Evolutionary conservation across 2,329 filamentous ascomycete species (phyloP).

Genomic region (Sporothrix dimorphospora): DNA sequence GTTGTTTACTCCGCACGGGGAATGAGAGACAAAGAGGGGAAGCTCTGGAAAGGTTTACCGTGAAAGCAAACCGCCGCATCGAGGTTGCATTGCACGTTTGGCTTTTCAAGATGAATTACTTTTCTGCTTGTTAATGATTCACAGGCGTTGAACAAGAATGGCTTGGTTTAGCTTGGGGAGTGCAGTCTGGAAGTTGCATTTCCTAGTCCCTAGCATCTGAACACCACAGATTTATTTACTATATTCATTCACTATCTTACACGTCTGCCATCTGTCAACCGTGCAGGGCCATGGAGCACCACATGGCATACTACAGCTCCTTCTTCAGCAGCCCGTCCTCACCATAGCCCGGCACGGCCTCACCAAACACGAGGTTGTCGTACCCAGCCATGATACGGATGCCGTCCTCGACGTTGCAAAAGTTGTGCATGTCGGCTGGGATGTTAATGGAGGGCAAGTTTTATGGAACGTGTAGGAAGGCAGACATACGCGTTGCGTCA

Average conservation of each 20-base stretch:
- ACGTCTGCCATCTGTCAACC: not conserved
- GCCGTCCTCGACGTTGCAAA: not conserved
- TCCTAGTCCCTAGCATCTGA: not conserved
- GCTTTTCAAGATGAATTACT: not conserved
- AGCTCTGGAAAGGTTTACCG: not conserved
- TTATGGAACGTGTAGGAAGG: too few species aligned
- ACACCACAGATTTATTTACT: not conserved
- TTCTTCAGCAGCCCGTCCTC: not conserved
- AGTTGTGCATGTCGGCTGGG: constrained; percentile 7
- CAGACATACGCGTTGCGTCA: not conserved
- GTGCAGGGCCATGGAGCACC: not conserved
- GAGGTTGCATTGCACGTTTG: not conserved
- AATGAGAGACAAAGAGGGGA: not conserved
- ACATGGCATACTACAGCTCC: not conserved
- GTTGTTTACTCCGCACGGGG: not conserved
- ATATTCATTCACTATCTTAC: not conserved
- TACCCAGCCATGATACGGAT: constrained; percentile 14
- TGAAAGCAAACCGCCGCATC: not conserved
- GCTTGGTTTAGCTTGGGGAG: not conserved
- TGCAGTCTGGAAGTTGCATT: not conserved
- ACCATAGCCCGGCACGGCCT: not conserved
- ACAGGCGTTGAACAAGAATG: not conserved
- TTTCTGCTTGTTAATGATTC: not conserved
- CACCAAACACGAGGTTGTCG: not conserved
- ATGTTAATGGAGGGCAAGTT: too few species aligned